Conservation (phyloP, 2,329 filamentous ascomycete genomes). For the Colletotrichum tropicicola region DNA sequence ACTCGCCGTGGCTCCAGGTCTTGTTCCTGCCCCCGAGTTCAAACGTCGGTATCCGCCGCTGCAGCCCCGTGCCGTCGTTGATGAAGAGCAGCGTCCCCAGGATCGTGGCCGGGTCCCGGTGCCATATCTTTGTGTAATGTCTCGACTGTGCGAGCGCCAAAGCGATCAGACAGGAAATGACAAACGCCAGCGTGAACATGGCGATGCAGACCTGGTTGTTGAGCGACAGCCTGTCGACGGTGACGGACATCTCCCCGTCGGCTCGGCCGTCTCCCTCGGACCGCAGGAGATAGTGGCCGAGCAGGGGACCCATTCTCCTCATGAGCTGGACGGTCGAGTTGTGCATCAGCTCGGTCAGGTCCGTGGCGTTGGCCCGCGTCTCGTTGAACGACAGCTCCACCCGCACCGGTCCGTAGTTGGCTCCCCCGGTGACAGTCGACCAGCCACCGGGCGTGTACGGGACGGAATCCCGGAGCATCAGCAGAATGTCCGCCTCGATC, state of each 20-base stretch:
- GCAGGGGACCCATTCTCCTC: background rate
- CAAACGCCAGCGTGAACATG: background rate
- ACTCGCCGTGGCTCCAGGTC: background rate
- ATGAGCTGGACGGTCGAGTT: background rate
- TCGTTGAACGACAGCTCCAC: background rate
- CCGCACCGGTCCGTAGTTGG: background rate
- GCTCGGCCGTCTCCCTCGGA: background rate
- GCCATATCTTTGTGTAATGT: background rate
- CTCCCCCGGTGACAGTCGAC: background rate
- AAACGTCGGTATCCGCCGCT: background rate
- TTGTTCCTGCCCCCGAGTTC: background rate
- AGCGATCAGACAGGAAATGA: background rate
- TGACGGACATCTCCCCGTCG: background rate
- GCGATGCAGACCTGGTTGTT: slow-evolving; percentile 1
- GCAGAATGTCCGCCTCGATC: background rate
- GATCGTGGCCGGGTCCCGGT: slow-evolving; percentile 11
- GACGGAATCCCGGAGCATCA: background rate
- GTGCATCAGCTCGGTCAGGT: slow-evolving; percentile 3
- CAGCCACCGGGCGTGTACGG: background rate
- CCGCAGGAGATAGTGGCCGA: slow-evolving; percentile 9
- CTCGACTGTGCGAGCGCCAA: background rate
- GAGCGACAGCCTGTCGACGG: background rate
- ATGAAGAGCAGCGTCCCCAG: slow-evolving; percentile 10
- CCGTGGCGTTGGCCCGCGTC: background rate
- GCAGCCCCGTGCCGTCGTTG: background rate